phyloP scores from a whole-genome alignment of 108 stramenopile genomes.

The Aurantiochytrium sp. region DNA sequence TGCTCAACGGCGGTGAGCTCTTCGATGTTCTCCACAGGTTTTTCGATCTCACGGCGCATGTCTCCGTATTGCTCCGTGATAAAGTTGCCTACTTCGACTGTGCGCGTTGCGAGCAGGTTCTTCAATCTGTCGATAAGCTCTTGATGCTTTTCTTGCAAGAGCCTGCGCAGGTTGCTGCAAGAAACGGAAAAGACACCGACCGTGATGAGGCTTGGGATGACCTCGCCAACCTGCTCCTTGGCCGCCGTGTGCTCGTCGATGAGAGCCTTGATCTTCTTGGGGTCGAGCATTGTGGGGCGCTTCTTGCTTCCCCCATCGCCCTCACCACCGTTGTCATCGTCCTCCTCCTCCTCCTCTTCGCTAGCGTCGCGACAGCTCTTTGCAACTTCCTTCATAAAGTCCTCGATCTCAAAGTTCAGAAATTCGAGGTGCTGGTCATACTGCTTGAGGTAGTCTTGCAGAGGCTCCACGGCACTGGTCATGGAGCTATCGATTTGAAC shows the following conservation, averaged over 20 bases:
- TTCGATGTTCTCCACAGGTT: conserved; percentile 50
- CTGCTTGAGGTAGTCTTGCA: conserved; percentile 21
- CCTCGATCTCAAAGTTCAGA: conserved; percentile 48
- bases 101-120: conserved; percentile 24
- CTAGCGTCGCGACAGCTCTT: background rate
- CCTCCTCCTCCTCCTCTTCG: conserved; percentile 37
- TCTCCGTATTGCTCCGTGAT: conserved; percentile 28
- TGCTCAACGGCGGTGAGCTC: conserved; percentile 39
- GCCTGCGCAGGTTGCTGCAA: conserved; percentile 12
- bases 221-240: conserved; percentile 20
- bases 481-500: background rate
- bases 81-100: background rate
- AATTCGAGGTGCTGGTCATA: conserved; percentile 38
- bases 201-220: conserved; percentile 22
- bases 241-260: conserved; percentile 36
- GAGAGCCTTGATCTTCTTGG: conserved; percentile 26
- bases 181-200: conserved; percentile 45
- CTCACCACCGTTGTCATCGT: background rate
- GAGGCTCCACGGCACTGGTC: background rate
- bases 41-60: conserved; percentile 23
- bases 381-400: conserved; percentile 27
- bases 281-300: conserved; percentile 36
- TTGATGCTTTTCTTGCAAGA: conserved; percentile 43
- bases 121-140: conserved; percentile 33
- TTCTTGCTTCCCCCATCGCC: background rate